These are phyloP conservation scores for Yamadazyma atmosphaerica DNA, from an alignment of 1,139 yeast genomes.

Conservation along the genomic window DNA sequence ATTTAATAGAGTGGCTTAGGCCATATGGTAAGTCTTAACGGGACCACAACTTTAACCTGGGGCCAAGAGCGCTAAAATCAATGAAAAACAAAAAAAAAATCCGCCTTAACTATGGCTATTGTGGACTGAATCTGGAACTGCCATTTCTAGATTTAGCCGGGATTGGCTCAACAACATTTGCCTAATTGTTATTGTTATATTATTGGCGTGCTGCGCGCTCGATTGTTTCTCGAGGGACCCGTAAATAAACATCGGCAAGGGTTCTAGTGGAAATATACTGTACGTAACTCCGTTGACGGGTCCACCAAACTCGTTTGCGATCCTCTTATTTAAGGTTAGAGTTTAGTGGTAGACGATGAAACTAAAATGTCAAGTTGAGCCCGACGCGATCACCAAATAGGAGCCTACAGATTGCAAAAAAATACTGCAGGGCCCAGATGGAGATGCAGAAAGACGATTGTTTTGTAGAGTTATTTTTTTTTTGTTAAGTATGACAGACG, in stretches of 20 bases:
- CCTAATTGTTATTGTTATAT: background rate
- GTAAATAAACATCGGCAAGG: background rate
- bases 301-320: too few relatives aligned
- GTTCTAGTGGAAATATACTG: background rate
- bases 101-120: background rate
- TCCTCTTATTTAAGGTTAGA: background rate
- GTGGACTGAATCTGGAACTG: background rate
- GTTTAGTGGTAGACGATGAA: background rate
- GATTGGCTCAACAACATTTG: background rate
- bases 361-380: background rate
- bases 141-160: background rate
- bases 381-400: background rate
- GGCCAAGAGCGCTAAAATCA: too few relatives aligned
- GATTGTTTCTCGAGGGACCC: background rate
- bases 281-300: too few relatives aligned
- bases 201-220: background rate
- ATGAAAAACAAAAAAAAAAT: too few relatives aligned
- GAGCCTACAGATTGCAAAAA: too few relatives aligned
- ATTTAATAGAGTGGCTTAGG: too few relatives aligned
- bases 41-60: too few relatives aligned
- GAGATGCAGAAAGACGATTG: too few relatives aligned
- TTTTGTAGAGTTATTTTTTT: too few relatives aligned
- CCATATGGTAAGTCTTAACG: too few relatives aligned
- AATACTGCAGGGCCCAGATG: too few relatives aligned
- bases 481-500: too few relatives aligned